Conservation (phyloP, 345 rosid species). For the Ceriops decandra region DNA sequence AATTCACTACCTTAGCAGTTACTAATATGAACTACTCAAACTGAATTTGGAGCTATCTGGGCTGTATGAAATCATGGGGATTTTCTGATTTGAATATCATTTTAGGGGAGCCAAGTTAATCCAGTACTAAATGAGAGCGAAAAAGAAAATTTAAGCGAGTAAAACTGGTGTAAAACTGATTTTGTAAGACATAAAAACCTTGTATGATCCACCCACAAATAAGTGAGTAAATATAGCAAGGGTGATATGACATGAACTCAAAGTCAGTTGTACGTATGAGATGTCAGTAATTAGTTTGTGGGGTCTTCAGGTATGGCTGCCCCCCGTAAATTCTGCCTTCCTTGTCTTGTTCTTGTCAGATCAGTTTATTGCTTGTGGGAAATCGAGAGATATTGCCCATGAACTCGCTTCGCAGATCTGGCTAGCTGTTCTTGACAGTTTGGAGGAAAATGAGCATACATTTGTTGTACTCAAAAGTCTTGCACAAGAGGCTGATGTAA, state of each 20-base stretch:
- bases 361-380: constrained; percentile 78
- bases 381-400: constrained; percentile 61
- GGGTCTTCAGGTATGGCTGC: constrained; percentile 1
- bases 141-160: too few relatives aligned
- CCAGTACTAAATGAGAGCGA: too few relatives aligned
- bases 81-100: too few relatives aligned
- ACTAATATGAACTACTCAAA: neutral
- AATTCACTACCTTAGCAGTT: neutral
- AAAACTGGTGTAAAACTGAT: too few relatives aligned
- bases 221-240: too few relatives aligned
- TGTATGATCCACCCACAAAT: too few relatives aligned
- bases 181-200: too few relatives aligned
- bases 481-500: constrained; percentile 73
- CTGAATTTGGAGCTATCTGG: neutral
- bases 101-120: too few relatives aligned
- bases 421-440: constrained; percentile 74
- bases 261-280: neutral
- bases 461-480: constrained; percentile 67
- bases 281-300: neutral
- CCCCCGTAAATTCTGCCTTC: neutral
- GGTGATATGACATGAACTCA: neutral
- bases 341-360: constrained; percentile 39
- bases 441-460: constrained; percentile 75
- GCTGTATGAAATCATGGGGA: neutral
- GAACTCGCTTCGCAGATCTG: constrained; percentile 80